Percentiles rank a stretch among this genome's conserved stretches.
phyloP scores from a whole-genome alignment of 2,329 filamentous ascomycete species.

The Aspergillus pseudotamarii region DNA sequence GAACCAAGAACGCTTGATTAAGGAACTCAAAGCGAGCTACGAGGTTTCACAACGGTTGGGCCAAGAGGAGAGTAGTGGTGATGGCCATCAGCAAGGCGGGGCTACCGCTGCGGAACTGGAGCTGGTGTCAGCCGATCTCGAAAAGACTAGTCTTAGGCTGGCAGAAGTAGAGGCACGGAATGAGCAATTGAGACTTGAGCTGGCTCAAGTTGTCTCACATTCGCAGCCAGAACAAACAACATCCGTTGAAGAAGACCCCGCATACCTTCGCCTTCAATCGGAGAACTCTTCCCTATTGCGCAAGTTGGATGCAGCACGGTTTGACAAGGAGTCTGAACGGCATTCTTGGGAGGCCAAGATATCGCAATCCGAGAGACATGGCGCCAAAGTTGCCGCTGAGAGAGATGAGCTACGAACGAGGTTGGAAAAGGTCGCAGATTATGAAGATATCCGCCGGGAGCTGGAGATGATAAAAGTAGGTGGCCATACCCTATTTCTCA shows the following conservation, averaged over 20 bases:
- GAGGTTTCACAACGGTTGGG: constrained; percentile 92
- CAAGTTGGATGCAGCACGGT: constrained; percentile 79
- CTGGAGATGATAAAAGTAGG: constrained; percentile 83
- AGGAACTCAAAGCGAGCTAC: constrained; percentile 94
- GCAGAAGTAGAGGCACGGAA: constrained; percentile 93
- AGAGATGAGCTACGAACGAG: constrained; percentile 78
- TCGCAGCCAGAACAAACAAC: constrained; percentile 61
- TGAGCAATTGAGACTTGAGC: constrained; percentile 85
- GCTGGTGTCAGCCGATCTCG: constrained; percentile 87
- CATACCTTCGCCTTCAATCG: constrained; percentile 82
- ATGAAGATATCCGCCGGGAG: constrained; percentile 95
- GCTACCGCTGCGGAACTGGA: constrained; percentile 89
- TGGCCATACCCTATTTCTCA: background rate
- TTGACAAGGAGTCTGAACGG: constrained; percentile 81
- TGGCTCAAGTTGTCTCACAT: constrained; percentile 84
- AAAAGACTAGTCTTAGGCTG: constrained; percentile 81
- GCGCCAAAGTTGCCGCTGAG: constrained; percentile 73
- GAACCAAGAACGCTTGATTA: constrained; percentile 87
- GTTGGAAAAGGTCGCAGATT: constrained; percentile 87
- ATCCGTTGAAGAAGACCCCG: constrained; percentile 83
- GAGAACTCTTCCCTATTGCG: constrained; percentile 92
- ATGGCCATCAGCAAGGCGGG: constrained; percentile 64
- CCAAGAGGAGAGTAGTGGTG: constrained; percentile 67
- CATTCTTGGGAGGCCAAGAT: constrained; percentile 75
- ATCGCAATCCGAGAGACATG: constrained; percentile 78